Conservation (phyloP, 306 rosid species). For the Medicago ruthenica region DNA sequence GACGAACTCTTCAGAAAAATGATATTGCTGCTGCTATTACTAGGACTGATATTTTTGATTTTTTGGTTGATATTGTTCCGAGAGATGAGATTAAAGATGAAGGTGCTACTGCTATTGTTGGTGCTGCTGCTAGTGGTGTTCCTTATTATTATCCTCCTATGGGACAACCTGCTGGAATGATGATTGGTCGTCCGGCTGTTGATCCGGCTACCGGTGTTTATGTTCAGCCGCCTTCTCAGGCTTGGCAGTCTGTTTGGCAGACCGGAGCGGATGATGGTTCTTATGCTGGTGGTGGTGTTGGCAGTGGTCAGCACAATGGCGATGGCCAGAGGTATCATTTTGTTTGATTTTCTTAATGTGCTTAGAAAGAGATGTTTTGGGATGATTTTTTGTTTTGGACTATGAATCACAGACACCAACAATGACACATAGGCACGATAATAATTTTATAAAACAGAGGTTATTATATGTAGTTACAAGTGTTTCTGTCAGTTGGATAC, state of each 20-base stretch:
- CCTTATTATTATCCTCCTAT: slow-evolving; percentile 90
- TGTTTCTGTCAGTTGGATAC: background rate
- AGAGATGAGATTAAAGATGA: slow-evolving; percentile 96
- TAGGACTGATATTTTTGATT: slow-evolving; percentile 90
- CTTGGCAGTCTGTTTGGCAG: slow-evolving; percentile 98
- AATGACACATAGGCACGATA: background rate
- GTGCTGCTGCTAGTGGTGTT: slow-evolving; percentile 77
- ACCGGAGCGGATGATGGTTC: slow-evolving; percentile 68
- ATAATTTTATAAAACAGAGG: background rate
- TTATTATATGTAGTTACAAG: background rate
- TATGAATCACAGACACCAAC: background rate
- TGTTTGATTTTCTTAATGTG: background rate
- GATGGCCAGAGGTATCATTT: slow-evolving; percentile 77
- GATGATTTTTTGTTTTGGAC: background rate
- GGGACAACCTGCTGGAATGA: slow-evolving; percentile 88
- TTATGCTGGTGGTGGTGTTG: slow-evolving; percentile 56
- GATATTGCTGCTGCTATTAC: slow-evolving; percentile 95
- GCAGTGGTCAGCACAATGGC: slow-evolving; percentile 70
- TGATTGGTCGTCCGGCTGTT: slow-evolving; percentile 88
- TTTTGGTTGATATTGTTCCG: slow-evolving; percentile 91
- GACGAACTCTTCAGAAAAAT: slow-evolving; percentile 92
- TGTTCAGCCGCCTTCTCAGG: slow-evolving; percentile 94
- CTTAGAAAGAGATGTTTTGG: background rate
- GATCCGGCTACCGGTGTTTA: slow-evolving; percentile 80
- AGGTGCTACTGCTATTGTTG: slow-evolving; percentile 49